Evolutionary conservation across 192 early-diverging fungal genomes (phyloP), one percentile per base, ranked within the genome.

Genomic region (Funneliformis mosseae): DNA sequence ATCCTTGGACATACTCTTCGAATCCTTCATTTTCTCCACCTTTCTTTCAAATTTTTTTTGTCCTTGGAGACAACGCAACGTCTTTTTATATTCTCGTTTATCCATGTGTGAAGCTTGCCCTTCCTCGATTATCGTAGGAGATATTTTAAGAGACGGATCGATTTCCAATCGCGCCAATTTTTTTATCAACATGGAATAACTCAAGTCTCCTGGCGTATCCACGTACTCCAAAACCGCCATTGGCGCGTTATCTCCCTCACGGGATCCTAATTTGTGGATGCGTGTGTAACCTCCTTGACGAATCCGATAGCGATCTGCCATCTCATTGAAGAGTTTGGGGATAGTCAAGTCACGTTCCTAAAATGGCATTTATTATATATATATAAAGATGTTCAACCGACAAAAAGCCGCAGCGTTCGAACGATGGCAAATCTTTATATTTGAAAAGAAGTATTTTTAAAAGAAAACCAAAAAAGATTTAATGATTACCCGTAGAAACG

Each of bases 161-260:
- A 72, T 73, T 18, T 87, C 83, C 50, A 76, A 82, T 70, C 85
- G 76, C 8, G 89, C 91, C 7, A 92, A 43, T 41, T 83, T 76
- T 81, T 84, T 87, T 61, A 87, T 82, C 18, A 88, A 77, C 41
- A 86, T 69, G 41, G 87, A 84, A 64, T 90, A 91, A 74, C 88
- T 88, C 48, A 94, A 83, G 77, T 99, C 97, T 55, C 88, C 87
- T 11, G 93, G 93, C 75, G 92, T 91, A 84, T 95, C 94, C 18
- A 98, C 92, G 71, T 95, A 92, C 85, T 99, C 97, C 43, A 99
- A 91, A 66, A 97, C 89, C 4, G 96, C 96, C 85, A 95, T 91
- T 8, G 94, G 94, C 2, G 96, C 96, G 78, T 93, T 88, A 85
- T 98, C 97, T 55, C 92, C 90, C 66, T 91, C 88, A 69, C 93